Percentiles rank a stretch among this genome's conserved stretches.
These are phyloP conservation scores for Termitomyces sp. DNA, from an alignment of 1,284 basidiomycete genomes.

Conservation along the genomic window DNA sequence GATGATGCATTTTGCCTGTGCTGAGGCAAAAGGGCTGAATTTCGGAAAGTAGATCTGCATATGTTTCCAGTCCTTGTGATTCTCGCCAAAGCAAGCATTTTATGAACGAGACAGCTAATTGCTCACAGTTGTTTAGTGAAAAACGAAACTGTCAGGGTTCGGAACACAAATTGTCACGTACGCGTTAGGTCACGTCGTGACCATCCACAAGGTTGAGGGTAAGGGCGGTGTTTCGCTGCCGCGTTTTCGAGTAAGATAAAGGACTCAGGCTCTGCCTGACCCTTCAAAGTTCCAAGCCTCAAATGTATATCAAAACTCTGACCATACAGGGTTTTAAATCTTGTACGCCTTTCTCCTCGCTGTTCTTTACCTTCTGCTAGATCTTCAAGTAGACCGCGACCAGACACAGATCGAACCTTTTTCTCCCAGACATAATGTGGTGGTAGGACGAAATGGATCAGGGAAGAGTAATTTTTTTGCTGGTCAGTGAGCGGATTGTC, in stretches of 20 bases:
- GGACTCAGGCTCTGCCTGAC: neutral
- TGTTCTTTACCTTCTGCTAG: neutral
- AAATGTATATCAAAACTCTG: conserved; percentile 86
- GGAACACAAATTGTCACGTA: conserved; percentile 8
- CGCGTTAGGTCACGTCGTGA: conserved; percentile 13
- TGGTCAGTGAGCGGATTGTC: conserved; percentile 35
- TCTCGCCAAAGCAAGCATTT: neutral
- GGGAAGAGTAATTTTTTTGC: conserved; percentile 98
- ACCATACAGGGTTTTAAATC: conserved; percentile 98
- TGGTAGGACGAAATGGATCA: conserved; percentile 92
- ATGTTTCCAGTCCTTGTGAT: neutral
- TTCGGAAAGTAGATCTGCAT: neutral
- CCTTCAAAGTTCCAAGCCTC: neutral
- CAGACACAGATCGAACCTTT: conserved; percentile 82
- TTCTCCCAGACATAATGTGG: conserved; percentile 85
- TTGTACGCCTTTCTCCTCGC: conserved; percentile 43
- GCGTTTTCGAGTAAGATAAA: neutral
- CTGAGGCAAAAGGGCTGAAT: neutral
- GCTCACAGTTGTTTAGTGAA: too few relatives aligned
- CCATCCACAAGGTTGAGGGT: neutral
- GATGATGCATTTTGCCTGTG: neutral
- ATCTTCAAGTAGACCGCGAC: conserved; percentile 54
- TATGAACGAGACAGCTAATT: neutral
- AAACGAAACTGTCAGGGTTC: neutral
- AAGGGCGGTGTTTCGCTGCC: neutral